Conservation (phyloP, 768 basidiomycete genomes). For the Leccinum ochraceum region DNA sequence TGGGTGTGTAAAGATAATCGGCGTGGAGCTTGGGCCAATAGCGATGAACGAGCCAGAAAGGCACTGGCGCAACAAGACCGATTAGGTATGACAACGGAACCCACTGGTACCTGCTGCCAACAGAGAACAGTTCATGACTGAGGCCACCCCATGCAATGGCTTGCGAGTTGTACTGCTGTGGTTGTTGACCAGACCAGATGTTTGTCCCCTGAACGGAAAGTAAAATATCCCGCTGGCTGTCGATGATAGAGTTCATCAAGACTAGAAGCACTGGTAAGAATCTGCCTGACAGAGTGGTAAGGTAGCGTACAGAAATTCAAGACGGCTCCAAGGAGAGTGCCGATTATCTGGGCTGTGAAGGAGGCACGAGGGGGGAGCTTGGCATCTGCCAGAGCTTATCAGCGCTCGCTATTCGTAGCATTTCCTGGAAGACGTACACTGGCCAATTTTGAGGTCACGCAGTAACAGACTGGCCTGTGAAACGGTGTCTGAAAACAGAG, state of each 20-base stretch:
- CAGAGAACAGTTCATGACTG: slow-evolving; percentile 35
- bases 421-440: slow-evolving; percentile 15
- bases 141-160: slow-evolving; percentile 44
- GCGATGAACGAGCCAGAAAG: slow-evolving; percentile 42
- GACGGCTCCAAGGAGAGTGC: slow-evolving; percentile 54
- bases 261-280: slow-evolving; percentile 38
- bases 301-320: slow-evolving; percentile 43
- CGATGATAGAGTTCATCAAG: slow-evolving; percentile 61
- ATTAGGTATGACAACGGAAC: slow-evolving; percentile 40
- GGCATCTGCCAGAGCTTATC: slow-evolving; percentile 24
- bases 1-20: slow-evolving; percentile 33
- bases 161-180: slow-evolving; percentile 33
- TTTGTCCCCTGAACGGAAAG: slow-evolving; percentile 55
- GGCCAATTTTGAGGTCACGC: slow-evolving; percentile 53
- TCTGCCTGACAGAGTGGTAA: background rate
- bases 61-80: slow-evolving; percentile 39
- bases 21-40: slow-evolving; percentile 35
- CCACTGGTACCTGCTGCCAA: slow-evolving; percentile 36
- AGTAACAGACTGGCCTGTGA: slow-evolving; percentile 53
- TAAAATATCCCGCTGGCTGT: slow-evolving; percentile 49
- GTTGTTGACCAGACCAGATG: slow-evolving; percentile 35
- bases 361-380: slow-evolving; percentile 67
- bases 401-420: slow-evolving; percentile 38
- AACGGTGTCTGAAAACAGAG: slow-evolving; percentile 43
- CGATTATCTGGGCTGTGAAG: slow-evolving; percentile 58